phyloP scores from a whole-genome alignment of 306 rosid genomes.

The Rubus idaeus region DNA sequence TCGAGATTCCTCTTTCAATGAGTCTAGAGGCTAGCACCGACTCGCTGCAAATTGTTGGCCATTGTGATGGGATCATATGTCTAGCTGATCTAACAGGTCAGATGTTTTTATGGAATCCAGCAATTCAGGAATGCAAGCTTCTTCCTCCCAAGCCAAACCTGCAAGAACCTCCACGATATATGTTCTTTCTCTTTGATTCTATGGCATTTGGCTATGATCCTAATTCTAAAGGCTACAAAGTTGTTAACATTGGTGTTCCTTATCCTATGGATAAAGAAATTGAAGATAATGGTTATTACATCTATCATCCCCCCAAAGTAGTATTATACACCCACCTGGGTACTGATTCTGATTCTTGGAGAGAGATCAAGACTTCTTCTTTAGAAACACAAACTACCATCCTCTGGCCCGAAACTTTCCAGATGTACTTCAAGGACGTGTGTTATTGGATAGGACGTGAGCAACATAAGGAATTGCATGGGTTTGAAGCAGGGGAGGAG shows the following conservation, averaged over 20 bases:
- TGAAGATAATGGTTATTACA: background rate
- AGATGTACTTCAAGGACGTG: background rate
- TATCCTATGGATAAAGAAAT: too few relatives aligned
- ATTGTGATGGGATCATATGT: constrained; percentile 11
- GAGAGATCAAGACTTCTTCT: background rate
- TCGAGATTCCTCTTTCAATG: background rate
- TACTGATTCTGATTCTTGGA: constrained; percentile 5
- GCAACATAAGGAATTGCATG: background rate
- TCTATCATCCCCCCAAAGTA: background rate
- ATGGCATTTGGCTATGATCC: constrained; percentile 12
- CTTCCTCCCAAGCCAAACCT: background rate
- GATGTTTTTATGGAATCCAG: constrained; percentile 1
- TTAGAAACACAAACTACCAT: background rate
- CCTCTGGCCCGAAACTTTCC: background rate
- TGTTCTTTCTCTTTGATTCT: background rate
- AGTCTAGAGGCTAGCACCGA: background rate
- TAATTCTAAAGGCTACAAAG: background rate
- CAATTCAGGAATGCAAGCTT: constrained; percentile 6
- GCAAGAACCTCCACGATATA: background rate
- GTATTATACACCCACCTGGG: background rate
- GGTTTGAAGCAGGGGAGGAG: background rate
- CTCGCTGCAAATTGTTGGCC: background rate
- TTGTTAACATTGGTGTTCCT: background rate
- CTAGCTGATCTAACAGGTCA: background rate
- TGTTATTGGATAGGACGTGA: background rate